A percentile compares a stretch with the other conserved stretches of the same genome.
phyloP scores from a whole-genome alignment of 495 filamentous ascomycete genomes.

The Rusavskia elegans region DNA sequence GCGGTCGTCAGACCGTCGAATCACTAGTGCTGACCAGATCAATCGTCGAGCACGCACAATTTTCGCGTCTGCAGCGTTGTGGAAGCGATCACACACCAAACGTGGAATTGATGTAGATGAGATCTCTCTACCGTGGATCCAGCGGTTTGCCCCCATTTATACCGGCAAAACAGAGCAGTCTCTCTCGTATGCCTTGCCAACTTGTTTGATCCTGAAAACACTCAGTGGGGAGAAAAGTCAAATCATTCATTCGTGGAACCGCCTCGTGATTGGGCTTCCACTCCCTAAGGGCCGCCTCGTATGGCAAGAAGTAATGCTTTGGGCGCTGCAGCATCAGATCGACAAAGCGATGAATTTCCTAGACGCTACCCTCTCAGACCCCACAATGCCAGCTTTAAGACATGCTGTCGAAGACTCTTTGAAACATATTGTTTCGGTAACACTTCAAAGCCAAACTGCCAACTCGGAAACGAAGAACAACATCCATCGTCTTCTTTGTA shows the following conservation, averaged over 20 bases:
- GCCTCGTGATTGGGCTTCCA: neutral
- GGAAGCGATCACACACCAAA: too few relatives aligned
- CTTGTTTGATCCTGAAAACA: neutral
- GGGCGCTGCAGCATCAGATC: constrained; percentile 31
- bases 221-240: neutral
- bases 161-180: too few relatives aligned
- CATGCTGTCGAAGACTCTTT: constrained; percentile 37
- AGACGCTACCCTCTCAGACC: constrained; percentile 25
- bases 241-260: neutral
- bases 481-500: constrained; percentile 6
- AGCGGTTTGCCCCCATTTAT: too few relatives aligned
- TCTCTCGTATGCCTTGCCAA: too few relatives aligned
- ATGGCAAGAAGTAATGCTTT: constrained; percentile 39
- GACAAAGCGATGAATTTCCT: constrained; percentile 30
- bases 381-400: constrained; percentile 20
- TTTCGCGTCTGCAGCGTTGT: too few relatives aligned
- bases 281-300: neutral
- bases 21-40: too few relatives aligned
- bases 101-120: too few relatives aligned
- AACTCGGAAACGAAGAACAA: constrained; percentile 5
- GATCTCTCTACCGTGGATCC: too few relatives aligned
- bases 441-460: constrained; percentile 15
- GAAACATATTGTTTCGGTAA: constrained; percentile 22
- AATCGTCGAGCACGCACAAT: too few relatives aligned
- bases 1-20: too few relatives aligned